phyloP scores from a whole-genome alignment of 805 yeast species.

The Myxozyma sirexii region DNA sequence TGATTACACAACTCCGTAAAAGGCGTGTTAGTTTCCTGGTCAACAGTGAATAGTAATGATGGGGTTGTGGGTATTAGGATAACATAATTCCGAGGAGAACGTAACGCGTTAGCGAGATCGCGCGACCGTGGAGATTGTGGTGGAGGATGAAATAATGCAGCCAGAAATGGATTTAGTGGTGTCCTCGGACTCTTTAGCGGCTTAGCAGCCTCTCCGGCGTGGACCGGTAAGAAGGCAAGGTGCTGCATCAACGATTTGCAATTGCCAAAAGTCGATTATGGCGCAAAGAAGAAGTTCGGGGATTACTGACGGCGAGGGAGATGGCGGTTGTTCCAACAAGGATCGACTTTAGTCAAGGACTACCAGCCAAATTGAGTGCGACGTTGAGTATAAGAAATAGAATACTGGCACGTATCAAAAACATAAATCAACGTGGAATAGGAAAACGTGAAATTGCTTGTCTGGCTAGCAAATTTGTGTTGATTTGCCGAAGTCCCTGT shows the following conservation, averaged over 20 bases:
- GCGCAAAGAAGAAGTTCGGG: background rate
- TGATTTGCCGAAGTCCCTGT: background rate
- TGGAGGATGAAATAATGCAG: slow-evolving; percentile 31
- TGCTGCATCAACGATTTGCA: slow-evolving; percentile 9
- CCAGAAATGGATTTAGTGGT: slow-evolving; percentile 33
- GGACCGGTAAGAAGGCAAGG: slow-evolving; percentile 15
- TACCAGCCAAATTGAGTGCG: slow-evolving; percentile 1
- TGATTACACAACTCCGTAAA: slow-evolving; percentile 58
- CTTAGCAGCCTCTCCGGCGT: slow-evolving; percentile 3
- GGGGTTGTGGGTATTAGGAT: slow-evolving; percentile 63
- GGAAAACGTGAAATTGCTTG: background rate
- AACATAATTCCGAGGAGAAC: slow-evolving; percentile 53
- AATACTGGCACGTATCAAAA: slow-evolving; percentile 1
- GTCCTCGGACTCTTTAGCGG: slow-evolving; percentile 4
- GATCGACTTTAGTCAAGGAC: background rate
- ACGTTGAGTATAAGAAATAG: background rate
- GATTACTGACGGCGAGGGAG: background rate
- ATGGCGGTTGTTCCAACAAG: background rate
- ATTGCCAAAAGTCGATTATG: background rate
- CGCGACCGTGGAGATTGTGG: slow-evolving; percentile 26
- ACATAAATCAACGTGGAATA: background rate
- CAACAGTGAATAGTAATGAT: slow-evolving; percentile 48
- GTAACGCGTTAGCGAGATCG: slow-evolving; percentile 27
- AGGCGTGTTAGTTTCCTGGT: slow-evolving; percentile 41
- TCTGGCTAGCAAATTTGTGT: too few species aligned